These are phyloP conservation scores for Backusella parvicylindrica DNA, from an alignment of 192 early-diverging fungal genomes.

Conservation along the genomic window DNA sequence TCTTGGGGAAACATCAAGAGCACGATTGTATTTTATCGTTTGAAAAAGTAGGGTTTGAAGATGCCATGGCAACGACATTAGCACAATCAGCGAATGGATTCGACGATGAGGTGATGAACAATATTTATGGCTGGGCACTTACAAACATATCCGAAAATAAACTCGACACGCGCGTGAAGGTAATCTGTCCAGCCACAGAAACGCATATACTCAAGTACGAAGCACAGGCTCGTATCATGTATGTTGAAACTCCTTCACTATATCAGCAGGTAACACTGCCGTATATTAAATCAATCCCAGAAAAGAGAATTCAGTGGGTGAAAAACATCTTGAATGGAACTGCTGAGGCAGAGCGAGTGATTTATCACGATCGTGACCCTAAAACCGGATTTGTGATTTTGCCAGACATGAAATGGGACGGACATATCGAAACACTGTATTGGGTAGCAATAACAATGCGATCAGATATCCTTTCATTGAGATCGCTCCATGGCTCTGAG, in stretches of 20 bases:
- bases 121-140: slow-evolving; percentile 68
- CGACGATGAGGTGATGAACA: slow-evolving; percentile 50
- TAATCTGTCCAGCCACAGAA: slow-evolving; percentile 64
- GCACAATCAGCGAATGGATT: slow-evolving; percentile 34
- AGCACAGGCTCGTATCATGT: slow-evolving; percentile 52
- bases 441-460: slow-evolving; percentile 58
- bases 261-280: slow-evolving; percentile 52
- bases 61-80: slow-evolving; percentile 26
- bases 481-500: slow-evolving; percentile 50
- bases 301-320: slow-evolving; percentile 69
- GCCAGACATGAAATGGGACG: slow-evolving; percentile 85
- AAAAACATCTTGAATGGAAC: slow-evolving; percentile 68
- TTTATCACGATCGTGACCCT: slow-evolving; percentile 56
- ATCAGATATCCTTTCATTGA: slow-evolving; percentile 54
- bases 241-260: slow-evolving; percentile 62
- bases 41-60: slow-evolving; percentile 48
- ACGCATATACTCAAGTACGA: slow-evolving; percentile 73
- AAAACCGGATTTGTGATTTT: slow-evolving; percentile 69
- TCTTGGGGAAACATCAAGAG: slow-evolving; percentile 14
- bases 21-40: slow-evolving; percentile 40
- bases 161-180: slow-evolving; percentile 55
- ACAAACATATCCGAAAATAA: slow-evolving; percentile 30
- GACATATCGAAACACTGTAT: slow-evolving; percentile 60
- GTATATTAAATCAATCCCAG: slow-evolving; percentile 59
- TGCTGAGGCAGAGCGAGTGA: slow-evolving; percentile 61